Base-by-base conservation (phyloP, 2,329 filamentous ascomycete species). In the Xylariaceae sp. region DNA sequence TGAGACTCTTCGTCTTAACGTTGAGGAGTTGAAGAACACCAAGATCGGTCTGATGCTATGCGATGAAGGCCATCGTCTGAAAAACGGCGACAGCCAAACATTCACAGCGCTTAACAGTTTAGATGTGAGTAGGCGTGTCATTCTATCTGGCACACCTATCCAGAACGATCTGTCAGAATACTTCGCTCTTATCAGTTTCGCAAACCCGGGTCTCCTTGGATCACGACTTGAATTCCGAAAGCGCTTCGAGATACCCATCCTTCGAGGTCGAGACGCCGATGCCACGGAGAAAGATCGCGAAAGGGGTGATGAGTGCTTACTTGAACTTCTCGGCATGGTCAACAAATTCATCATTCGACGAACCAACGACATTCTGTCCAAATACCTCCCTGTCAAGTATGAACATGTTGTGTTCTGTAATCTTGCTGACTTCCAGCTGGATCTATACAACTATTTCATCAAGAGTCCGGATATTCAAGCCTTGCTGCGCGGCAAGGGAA, bases 401-500 rank as follows among this genome's bases (percentile, higher is more conserved):
- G 94, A 99, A 74, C 94, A 99, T 72, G 94, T 99, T 35, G 94
- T 99, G 0, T 99, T 99, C 76, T 99, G 94, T 80, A 93, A 93
- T 67, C 82, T 96, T 51, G 89, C 94, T 13, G 89, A 90, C 0
- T 97, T 99, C 76, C 94, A 99, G 73, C 82, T 92, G 57, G 90
- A 90, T 65, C 79, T 99, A 1, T 99, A 99, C 79, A 96, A 96
- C 70, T 90, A 97, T 74, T 99, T 99, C 74, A 92, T 99, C 74
- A 90, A 89, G 53, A 97, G 92, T 61, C 93, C 94, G 0, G 90
- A 96, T 61, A 97, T 99, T 69, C 92, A 95, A 72, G 92, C 89
- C 56, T 79, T 99, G 50, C 82, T 99, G 41, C 86, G 90, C 65
- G 94, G 94, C 62, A 97, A 97, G 75, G 93, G 92, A 30, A 97